phyloP scores from a whole-genome alignment of 805 yeast genomes.

The Candida parachauliodes region DNA sequence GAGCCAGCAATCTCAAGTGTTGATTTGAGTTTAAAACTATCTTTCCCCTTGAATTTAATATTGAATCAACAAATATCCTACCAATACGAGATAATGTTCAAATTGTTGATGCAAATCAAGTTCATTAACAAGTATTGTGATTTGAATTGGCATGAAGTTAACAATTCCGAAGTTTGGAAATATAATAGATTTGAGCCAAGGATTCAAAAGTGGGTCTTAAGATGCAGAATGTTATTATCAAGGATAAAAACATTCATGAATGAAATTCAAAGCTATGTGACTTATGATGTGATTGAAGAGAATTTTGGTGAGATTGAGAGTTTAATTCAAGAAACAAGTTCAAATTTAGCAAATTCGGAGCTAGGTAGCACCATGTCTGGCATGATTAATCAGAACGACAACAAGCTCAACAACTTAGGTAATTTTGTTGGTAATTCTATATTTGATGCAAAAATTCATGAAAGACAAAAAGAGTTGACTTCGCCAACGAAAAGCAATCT shows the following conservation, averaged over 20 bases:
- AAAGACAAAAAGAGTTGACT: conserved; percentile 3
- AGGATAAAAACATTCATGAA: conserved; percentile 56
- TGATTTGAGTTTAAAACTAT: conserved; percentile 58
- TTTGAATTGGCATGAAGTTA: conserved; percentile 69
- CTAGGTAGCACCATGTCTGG: conserved; percentile 6
- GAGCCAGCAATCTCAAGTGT: conserved; percentile 43
- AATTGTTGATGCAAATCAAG: conserved; percentile 64
- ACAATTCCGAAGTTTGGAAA: conserved; percentile 65
- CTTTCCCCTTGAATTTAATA: conserved; percentile 83
- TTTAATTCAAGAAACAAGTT: conserved; percentile 7
- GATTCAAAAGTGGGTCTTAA: conserved; percentile 50
- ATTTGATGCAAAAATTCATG: conserved; percentile 15
- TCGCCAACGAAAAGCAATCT: neutral
- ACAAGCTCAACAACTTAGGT: conserved; percentile 6
- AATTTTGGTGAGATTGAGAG: conserved; percentile 46
- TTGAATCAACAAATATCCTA: conserved; percentile 65
- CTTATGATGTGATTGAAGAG: conserved; percentile 55
- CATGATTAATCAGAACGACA: no score
- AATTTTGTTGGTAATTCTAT: conserved; percentile 15
- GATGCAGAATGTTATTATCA: conserved; percentile 52
- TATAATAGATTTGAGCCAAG: conserved; percentile 40
- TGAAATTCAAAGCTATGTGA: conserved; percentile 52
- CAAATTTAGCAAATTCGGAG: conserved; percentile 4
- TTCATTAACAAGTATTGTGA: conserved; percentile 58
- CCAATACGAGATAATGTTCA: conserved; percentile 76